Evolutionary conservation across 73 alveolate genomes (phyloP).

Genomic region (Paramecium bursaria): DNA sequence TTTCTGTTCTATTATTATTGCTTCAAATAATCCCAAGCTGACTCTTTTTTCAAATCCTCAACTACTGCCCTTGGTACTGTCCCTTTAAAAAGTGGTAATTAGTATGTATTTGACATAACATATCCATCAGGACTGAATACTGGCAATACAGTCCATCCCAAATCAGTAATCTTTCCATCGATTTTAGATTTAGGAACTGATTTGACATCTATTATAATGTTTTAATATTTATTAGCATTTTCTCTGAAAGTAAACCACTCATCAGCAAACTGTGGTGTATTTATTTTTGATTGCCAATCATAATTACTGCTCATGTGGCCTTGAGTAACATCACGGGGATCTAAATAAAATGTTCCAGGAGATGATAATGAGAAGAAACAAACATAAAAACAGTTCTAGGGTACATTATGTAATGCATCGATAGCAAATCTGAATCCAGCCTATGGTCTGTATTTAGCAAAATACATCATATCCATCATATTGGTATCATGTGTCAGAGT

Average conservation of each 20-base stretch:
- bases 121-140: constrained; percentile 79
- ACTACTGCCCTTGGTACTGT: constrained; percentile 77
- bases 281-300: constrained; percentile 65
- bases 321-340: constrained; percentile 43
- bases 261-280: constrained; percentile 71
- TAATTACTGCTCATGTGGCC: constrained; percentile 69
- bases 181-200: constrained; percentile 65
- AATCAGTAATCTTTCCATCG: constrained; percentile 76
- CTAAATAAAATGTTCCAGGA: constrained; percentile 70
- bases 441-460: constrained; percentile 71
- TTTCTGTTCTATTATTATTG: constrained; percentile 63
- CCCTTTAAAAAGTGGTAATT: constrained; percentile 83
- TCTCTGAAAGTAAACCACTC: constrained; percentile 70
- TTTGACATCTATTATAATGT: constrained; percentile 66
- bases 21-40: constrained; percentile 74
- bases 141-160: constrained; percentile 88
- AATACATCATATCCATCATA: constrained; percentile 73
- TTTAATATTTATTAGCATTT: constrained; percentile 60
- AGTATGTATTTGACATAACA: constrained; percentile 76
- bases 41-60: constrained; percentile 67
- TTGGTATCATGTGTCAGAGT: constrained; percentile 64
- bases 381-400: constrained; percentile 66
- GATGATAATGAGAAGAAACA: constrained; percentile 48
- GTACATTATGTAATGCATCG: constrained; percentile 84
- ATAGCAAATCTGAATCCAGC: constrained; percentile 85